A percentile compares a stretch with the other conserved stretches of the same genome.
phyloP scores from a whole-genome alignment of 2,329 filamentous ascomycete genomes.

The Colletotrichum plurivorum region DNA sequence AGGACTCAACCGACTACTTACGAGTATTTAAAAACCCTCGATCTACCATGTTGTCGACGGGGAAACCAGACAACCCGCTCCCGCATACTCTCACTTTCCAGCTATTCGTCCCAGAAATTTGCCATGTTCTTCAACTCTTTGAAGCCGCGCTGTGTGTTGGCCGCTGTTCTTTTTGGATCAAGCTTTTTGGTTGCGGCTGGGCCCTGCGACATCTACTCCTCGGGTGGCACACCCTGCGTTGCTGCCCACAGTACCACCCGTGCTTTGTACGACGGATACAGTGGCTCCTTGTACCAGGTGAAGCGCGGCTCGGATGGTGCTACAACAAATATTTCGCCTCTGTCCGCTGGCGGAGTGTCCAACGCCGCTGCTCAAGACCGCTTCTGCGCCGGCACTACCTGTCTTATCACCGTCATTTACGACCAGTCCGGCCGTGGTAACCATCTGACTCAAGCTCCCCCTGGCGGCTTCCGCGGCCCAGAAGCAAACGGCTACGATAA shows the following conservation, averaged over 20 bases:
- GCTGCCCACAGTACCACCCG: slow-evolving; percentile 77
- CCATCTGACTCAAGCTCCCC: slow-evolving; percentile 73
- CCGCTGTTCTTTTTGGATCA: slow-evolving; percentile 52
- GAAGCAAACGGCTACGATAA: slow-evolving; percentile 71
- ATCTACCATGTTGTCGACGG: no score
- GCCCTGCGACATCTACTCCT: slow-evolving; percentile 74
- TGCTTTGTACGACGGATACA: slow-evolving; percentile 69
- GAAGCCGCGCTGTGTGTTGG: slow-evolving; percentile 17
- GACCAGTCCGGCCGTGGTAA: slow-evolving; percentile 75
- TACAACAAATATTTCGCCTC: slow-evolving; percentile 63
- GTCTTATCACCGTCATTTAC: slow-evolving; percentile 75
- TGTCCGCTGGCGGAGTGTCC: slow-evolving; percentile 73
- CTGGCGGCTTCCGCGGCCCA: slow-evolving; percentile 70
- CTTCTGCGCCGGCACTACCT: slow-evolving; percentile 74
- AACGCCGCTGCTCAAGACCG: slow-evolving; percentile 72
- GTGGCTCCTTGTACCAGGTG: slow-evolving; percentile 71
- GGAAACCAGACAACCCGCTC: neutral
- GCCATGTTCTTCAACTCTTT: slow-evolving; percentile 20
- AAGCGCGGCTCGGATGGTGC: slow-evolving; percentile 66
- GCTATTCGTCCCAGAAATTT: neutral
- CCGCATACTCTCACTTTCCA: neutral
- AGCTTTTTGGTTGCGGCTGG: slow-evolving; percentile 62
- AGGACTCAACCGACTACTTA: neutral
- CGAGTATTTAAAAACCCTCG: no score
- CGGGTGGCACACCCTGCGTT: slow-evolving; percentile 72